A percentile compares a stretch with the other conserved stretches of the same genome.
phyloP scores from a whole-genome alignment of 495 filamentous ascomycete genomes.

The Penicillium daleae region DNA sequence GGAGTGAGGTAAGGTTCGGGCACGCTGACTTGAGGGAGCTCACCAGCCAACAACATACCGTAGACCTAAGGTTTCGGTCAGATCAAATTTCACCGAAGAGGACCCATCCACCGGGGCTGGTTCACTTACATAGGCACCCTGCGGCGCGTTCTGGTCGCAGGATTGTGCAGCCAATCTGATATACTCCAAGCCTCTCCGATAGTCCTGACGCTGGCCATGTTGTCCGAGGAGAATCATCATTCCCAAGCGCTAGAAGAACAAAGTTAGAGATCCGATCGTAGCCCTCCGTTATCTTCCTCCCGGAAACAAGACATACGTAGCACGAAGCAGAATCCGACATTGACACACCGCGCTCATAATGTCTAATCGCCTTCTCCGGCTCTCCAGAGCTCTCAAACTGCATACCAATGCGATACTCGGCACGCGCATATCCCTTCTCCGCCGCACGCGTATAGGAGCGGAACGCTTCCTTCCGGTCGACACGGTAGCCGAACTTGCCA shows the following conservation, averaged over 20 bases:
- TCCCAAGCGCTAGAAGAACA: conserved; percentile 68
- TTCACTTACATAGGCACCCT: conserved; percentile 80
- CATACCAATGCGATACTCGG: conserved; percentile 98
- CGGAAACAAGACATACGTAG: conserved; percentile 58
- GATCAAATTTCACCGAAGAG: neutral
- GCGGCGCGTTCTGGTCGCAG: conserved; percentile 95
- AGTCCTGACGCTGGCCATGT: conserved; percentile 85
- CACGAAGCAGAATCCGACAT: conserved; percentile 87
- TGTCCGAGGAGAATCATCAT: conserved; percentile 98
- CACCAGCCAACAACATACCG: conserved; percentile 90
- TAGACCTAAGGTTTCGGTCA: conserved; percentile 62
- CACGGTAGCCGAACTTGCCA: conserved; percentile 86
- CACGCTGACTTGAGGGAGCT: conserved; percentile 84
- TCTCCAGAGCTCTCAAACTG: conserved; percentile 95
- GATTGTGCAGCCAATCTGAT: conserved; percentile 82
- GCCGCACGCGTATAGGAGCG: conserved; percentile 81
- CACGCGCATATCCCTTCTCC: conserved; percentile 86
- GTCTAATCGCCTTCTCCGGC: conserved; percentile 82
- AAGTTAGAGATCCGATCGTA: neutral
- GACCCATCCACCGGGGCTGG: neutral
- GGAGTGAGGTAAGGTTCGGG: conserved; percentile 74
- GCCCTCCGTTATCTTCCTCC: neutral
- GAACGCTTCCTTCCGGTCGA: conserved; percentile 95
- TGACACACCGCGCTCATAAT: conserved; percentile 80
- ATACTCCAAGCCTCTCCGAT: conserved; percentile 73